Evolutionary conservation across 805 yeast genomes (phyloP).

Genomic region (Suhomyces sp.): DNA sequence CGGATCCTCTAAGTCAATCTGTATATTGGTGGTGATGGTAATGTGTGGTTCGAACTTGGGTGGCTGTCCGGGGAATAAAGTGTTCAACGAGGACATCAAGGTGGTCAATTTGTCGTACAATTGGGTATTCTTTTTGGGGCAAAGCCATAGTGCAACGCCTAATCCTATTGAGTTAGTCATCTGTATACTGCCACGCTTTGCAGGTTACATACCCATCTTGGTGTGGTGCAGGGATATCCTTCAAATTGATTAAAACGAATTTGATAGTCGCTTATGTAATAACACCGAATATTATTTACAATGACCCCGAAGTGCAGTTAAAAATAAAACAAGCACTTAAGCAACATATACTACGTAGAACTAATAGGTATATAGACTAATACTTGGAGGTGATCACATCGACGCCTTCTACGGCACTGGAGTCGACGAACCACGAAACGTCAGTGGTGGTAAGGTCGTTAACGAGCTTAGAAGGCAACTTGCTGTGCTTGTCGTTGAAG

Average conservation of each 20-base stretch:
- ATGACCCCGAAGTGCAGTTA: neutral
- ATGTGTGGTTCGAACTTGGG: slow-evolving; percentile 73
- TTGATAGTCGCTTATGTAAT: neutral
- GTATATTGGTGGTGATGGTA: slow-evolving; percentile 65
- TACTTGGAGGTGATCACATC: slow-evolving; percentile 38
- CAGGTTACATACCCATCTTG: slow-evolving; percentile 4
- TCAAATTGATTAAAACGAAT: neutral
- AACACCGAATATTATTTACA: neutral
- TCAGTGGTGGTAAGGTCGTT: slow-evolving; percentile 51
- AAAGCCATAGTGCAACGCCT: slow-evolving; percentile 71
- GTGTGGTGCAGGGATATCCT: neutral
- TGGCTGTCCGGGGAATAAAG: slow-evolving; percentile 67
- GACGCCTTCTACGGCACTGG: slow-evolving; percentile 70
- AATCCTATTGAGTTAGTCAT: slow-evolving; percentile 7
- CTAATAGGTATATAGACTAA: slow-evolving; percentile 10
- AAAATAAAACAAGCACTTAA: too few species aligned
- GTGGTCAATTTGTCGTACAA: slow-evolving; percentile 56
- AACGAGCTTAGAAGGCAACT: slow-evolving; percentile 74
- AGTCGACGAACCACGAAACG: slow-evolving; percentile 82
- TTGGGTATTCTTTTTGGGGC: slow-evolving; percentile 56
- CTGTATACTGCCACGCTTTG: neutral
- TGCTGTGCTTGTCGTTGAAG: slow-evolving; percentile 48
- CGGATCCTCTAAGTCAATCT: slow-evolving; percentile 35
- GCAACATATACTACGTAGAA: too few species aligned
- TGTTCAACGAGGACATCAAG: slow-evolving; percentile 60